Percentiles rank a stretch among this genome's conserved stretches.
These are phyloP conservation scores for Coemansia sp. DNA, from an alignment of 192 early-diverging fungal genomes.

Conservation along the genomic window DNA sequence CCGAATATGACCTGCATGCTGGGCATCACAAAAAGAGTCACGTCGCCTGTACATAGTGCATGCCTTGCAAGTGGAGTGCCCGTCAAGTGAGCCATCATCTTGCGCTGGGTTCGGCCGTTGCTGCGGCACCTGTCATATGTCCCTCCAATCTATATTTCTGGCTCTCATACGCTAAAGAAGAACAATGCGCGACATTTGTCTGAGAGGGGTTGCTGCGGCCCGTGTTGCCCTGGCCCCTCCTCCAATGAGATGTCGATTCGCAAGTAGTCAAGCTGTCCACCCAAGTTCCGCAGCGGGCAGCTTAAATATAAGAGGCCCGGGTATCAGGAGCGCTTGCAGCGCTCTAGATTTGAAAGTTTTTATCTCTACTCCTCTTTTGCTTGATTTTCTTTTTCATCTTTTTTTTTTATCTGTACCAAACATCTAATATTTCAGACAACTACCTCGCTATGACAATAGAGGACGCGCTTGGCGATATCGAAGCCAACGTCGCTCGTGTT, in stretches of 20 bases:
- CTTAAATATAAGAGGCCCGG: slow-evolving; percentile 1
- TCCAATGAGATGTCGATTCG: not conserved
- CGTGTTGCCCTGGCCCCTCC: not conserved
- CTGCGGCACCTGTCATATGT: slow-evolving; percentile 7
- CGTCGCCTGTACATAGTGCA: not conserved
- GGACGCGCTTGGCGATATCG: slow-evolving; percentile 11
- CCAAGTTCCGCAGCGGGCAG: not conserved
- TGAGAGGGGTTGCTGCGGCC: slow-evolving; percentile 10
- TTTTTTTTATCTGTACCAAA: not conserved
- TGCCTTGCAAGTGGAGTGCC: too few relatives aligned
- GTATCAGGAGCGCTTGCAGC: not conserved
- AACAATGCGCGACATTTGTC: not conserved
- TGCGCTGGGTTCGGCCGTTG: not conserved
- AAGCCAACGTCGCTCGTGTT: slow-evolving; percentile 11
- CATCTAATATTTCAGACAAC: not conserved
- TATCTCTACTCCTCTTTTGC: not conserved
- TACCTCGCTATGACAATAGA: slow-evolving; percentile 17
- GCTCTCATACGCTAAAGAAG: slow-evolving; percentile 5
- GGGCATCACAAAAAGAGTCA: not conserved
- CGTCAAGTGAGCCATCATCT: not conserved
- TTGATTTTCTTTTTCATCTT: not conserved
- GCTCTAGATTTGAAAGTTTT: not conserved
- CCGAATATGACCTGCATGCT: not conserved
- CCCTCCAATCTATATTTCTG: not conserved
- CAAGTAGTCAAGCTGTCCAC: not conserved